Evolutionary conservation across 2,329 filamentous ascomycete species (phyloP), one percentile per base, ranked within the genome.

Genomic region (Colletotrichum sp.): DNA sequence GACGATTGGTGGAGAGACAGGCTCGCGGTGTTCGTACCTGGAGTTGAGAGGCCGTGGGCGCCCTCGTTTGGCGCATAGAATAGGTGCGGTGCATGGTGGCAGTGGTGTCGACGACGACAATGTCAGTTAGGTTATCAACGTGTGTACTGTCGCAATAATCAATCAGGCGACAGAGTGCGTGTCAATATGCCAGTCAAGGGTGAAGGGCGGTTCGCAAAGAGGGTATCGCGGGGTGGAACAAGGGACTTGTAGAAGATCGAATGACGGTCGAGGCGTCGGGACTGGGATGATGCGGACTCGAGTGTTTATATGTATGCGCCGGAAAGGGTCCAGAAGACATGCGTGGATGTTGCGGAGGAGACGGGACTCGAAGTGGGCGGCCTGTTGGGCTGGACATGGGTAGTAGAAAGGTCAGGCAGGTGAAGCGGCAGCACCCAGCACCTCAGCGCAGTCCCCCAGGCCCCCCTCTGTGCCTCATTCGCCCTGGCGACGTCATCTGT

Each of bases 1-100:
- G n/a, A 30, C 57, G 30, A 59, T 13, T 66, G 60, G 44, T n/a
- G 34, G 11, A 15, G 52, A 61, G 22, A 16, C 30, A 15, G 8
- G 16, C n/a, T 30, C 52, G 39, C 39, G 16, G 77, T 52, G 11
- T 5, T 22, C 44, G 44, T 82, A 92, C 90, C 85, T 92, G 90
- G 61, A 92, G 88, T 83, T 92, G 90, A 83, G 96, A 98, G 83
- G 97, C 97, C 79, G 97, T 99, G 65, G 97, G 97, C 86, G 95
- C 95, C 91, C 97, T 94, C 87, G 95, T 94, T 88, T 98, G 94
- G 93, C 97, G 96, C 97, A 98, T 98, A 82, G 96, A 98, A 86
- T 98, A 99, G 79, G 97, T 98, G 86, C 96, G 96, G 92, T 99
- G 97, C 96, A 99, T 99, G 73, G 77, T 87, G 86, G 75, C 68